Conservation (phyloP, 768 basidiomycete species). For the Phanerochaete sordida region DNA sequence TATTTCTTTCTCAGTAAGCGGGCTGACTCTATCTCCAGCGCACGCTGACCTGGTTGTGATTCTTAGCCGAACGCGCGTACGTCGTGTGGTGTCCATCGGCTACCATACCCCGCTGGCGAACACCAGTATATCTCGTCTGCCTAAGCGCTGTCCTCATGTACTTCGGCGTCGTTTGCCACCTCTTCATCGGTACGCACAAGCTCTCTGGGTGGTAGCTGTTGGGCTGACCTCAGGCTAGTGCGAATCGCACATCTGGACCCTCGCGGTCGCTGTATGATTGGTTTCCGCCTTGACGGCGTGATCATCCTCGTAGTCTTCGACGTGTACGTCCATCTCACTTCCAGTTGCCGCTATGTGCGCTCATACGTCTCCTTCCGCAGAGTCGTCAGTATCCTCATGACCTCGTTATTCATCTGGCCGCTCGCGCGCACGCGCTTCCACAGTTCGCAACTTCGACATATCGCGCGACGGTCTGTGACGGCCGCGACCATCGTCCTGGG, state of each 20-base stretch:
- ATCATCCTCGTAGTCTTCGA: conserved; percentile 46
- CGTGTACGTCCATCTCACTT: conserved; percentile 31
- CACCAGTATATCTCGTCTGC: conserved; percentile 40
- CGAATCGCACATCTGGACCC: conserved; percentile 33
- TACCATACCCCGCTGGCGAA: conserved; percentile 31
- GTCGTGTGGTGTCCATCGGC: conserved; percentile 40
- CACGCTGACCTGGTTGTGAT: neutral
- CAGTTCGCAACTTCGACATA: conserved; percentile 30
- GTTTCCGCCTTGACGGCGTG: conserved; percentile 39
- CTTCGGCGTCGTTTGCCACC: conserved; percentile 33
- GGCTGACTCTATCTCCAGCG: neutral
- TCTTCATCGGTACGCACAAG: conserved; percentile 39
- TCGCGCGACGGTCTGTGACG: conserved; percentile 43
- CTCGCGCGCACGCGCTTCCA: conserved; percentile 33
- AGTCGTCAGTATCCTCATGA: conserved; percentile 35
- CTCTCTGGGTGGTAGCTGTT: neutral
- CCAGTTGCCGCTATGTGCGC: neutral
- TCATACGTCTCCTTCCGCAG: conserved; percentile 9
- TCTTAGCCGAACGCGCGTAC: conserved; percentile 42
- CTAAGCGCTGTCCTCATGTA: conserved; percentile 27
- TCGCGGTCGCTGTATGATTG: conserved; percentile 44
- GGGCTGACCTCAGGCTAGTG: conserved; percentile 20
- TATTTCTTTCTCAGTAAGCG: conserved; percentile 41
- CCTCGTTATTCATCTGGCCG: conserved; percentile 45
- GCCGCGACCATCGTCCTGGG: conserved; percentile 44